These are phyloP conservation scores for Drechslerella dactyloides DNA, from an alignment of 2,329 filamentous ascomycete species.

Conservation along the genomic window DNA sequence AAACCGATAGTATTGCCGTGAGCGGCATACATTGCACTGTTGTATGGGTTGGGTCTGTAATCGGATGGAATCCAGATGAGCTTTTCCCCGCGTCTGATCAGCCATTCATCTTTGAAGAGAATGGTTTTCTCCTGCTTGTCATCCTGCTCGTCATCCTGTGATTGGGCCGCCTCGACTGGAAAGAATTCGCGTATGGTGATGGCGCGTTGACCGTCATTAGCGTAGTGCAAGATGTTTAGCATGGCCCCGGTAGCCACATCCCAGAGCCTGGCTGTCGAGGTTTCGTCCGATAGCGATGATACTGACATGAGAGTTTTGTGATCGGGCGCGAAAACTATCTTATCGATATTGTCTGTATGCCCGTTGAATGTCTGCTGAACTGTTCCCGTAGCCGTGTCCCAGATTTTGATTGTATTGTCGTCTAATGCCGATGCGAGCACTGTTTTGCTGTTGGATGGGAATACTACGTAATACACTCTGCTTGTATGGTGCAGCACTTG, in stretches of 20 bases:
- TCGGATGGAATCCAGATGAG: conserved; percentile 29
- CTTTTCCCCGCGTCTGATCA: conserved; percentile 9
- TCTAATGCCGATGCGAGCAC: conserved; percentile 7
- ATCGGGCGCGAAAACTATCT: conserved; percentile 76
- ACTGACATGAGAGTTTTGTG: conserved; percentile 81
- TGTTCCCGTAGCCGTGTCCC: conserved; percentile 6
- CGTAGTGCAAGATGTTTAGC: not conserved
- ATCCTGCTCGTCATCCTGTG: not conserved
- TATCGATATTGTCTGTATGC: not conserved
- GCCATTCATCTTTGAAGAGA: conserved; percentile 15
- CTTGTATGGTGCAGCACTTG: conserved; percentile 58
- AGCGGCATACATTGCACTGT: too few relatives aligned
- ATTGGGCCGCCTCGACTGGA: not conserved
- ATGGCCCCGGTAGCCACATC: not conserved
- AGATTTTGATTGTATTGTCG: conserved; percentile 3
- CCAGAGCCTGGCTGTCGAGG: conserved; percentile 8
- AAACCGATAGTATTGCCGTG: conserved; percentile 6
- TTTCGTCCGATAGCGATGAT: not conserved
- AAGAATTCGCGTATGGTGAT: not conserved
- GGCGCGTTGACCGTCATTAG: not conserved
- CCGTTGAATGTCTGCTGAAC: not conserved
- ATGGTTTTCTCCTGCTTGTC: not conserved
- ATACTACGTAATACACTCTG: conserved; percentile 63
- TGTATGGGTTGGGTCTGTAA: not conserved
- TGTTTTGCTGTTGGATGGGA: conserved; percentile 4